Evolutionary conservation across 73 alveolate species (phyloP), one percentile per base, ranked within the genome.

Genomic region (Paramecium caudatum): DNA sequence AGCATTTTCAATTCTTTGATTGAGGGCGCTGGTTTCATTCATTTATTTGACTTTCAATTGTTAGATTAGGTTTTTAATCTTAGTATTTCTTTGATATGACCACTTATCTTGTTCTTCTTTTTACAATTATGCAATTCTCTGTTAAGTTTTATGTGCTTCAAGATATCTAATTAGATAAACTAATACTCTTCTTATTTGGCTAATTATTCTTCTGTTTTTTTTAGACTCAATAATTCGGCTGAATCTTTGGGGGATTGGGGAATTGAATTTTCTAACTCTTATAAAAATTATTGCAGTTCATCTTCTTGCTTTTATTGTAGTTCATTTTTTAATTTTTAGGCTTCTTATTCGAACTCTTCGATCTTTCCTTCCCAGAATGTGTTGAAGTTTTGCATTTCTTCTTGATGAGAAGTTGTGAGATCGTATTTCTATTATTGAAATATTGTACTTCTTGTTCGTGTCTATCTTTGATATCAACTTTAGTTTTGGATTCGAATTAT

Each of bases 211-310:
- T 86, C 93, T 1, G 87, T 41, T 34, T 86, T 86, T 63, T 61
- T 61, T 1, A 86, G 78, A 86, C 84, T 86, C 34, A 86, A 86
- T 63, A 86, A 86, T 86, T 86, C 93, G 33, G 93, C 61, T 37
- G 90, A 41, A 63, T 86, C 93, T 50, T 86, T 86, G 7, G 93
- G 93, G 43, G 48, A 16, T 37, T 27, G 36, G 19, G 90, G 82
- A 16, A 86, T 86, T 21, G 82, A 65, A 10, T 70, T 37, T 13
- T 86, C 93, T 46, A 86, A 86, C 48, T 86, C 93, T 63, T 86
- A 47, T 3, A 41, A 33, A 61, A 86, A 62, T 62, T 61, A 43
- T 13, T 78, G 33, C 47, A 86, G 62, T 30, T 86, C 93, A 27
- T 86, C 70, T 86, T 86, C 49, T 17, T 86, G 65, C 43, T 78